These are phyloP conservation scores for Hanseniaspora meyeri DNA, from an alignment of 805 yeast genomes.

Conservation along the genomic window DNA sequence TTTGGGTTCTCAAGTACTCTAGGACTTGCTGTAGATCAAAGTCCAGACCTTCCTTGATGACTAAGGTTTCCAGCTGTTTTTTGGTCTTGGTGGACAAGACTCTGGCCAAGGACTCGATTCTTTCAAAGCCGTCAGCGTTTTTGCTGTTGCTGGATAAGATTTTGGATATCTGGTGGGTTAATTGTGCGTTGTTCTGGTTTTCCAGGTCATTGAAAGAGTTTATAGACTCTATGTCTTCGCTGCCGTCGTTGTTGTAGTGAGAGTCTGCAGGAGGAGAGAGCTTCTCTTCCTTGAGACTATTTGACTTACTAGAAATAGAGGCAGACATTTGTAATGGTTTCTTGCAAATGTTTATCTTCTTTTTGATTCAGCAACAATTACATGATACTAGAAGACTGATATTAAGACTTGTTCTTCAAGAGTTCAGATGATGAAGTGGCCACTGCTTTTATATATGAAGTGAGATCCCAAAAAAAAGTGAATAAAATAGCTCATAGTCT, in stretches of 20 bases:
- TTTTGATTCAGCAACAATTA: too few relatives aligned
- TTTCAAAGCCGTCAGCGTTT: conserved; percentile 23
- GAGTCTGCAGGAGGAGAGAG: background rate
- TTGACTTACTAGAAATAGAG: background rate
- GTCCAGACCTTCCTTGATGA: conserved; percentile 33
- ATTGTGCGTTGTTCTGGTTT: conserved; percentile 21
- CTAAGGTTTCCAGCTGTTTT: conserved; percentile 34
- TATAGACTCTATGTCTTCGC: conserved; percentile 5
- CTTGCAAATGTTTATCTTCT: background rate
- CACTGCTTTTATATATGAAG: too few relatives aligned
- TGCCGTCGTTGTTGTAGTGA: background rate
- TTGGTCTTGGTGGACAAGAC: conserved; percentile 39
- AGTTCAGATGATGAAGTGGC: too few relatives aligned
- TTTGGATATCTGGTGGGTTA: conserved; percentile 24
- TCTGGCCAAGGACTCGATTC: conserved; percentile 38
- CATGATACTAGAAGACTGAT: too few relatives aligned
- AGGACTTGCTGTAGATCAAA: conserved; percentile 36
- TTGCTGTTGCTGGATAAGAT: conserved; percentile 24
- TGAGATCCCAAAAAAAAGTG: too few relatives aligned
- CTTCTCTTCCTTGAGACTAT: background rate
- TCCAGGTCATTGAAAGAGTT: conserved; percentile 17
- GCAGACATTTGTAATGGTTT: background rate
- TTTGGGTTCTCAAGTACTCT: conserved; percentile 30
- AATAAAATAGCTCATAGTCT: background rate
- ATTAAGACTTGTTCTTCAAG: too few relatives aligned